Evolutionary conservation across 768 basidiomycete genomes (phyloP).

Genomic region (Tylopilus sp.): DNA sequence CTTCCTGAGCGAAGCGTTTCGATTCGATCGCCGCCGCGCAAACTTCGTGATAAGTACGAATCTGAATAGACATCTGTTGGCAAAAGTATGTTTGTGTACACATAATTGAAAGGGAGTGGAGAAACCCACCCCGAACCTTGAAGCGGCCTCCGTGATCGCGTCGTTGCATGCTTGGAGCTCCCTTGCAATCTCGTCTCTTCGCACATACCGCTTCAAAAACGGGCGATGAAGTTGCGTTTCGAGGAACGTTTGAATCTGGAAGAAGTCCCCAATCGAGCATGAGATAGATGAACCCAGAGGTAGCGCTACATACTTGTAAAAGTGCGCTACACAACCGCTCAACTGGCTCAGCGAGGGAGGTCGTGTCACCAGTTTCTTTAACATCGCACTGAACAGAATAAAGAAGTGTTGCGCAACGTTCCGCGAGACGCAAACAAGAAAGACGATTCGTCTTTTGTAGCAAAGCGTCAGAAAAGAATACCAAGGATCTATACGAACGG

Average conservation of each 20-base stretch:
- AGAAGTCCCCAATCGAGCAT: not conserved
- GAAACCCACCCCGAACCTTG: slow-evolving; percentile 23
- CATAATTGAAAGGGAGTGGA: not conserved
- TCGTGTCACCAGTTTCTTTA: slow-evolving; percentile 49
- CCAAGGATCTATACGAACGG: not conserved
- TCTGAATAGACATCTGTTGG: slow-evolving; percentile 43
- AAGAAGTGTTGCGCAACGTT: slow-evolving; percentile 68
- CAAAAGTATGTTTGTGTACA: not conserved
- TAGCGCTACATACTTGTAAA: slow-evolving; percentile 45
- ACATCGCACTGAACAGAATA: slow-evolving; percentile 63
- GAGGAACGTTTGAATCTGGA: slow-evolving; percentile 50
- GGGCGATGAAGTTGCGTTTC: slow-evolving; percentile 60
- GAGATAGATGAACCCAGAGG: not conserved
- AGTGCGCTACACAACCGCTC: slow-evolving; percentile 28
- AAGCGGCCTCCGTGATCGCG: slow-evolving; percentile 46
- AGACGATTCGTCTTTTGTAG: slow-evolving; percentile 59
- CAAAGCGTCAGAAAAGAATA: not conserved
- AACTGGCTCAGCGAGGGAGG: slow-evolving; percentile 50
- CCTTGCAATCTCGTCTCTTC: slow-evolving; percentile 62
- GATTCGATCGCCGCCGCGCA: slow-evolving; percentile 34
- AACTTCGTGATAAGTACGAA: slow-evolving; percentile 53
- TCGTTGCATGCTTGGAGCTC: slow-evolving; percentile 52
- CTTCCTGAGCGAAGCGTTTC: slow-evolving; percentile 20
- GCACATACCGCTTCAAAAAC: slow-evolving; percentile 76
- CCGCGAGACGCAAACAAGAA: slow-evolving; percentile 65